Evolutionary conservation across 306 rosid genomes (phyloP), one percentile per base, ranked within the genome.

Genomic region (Coriaria nepalensis): DNA sequence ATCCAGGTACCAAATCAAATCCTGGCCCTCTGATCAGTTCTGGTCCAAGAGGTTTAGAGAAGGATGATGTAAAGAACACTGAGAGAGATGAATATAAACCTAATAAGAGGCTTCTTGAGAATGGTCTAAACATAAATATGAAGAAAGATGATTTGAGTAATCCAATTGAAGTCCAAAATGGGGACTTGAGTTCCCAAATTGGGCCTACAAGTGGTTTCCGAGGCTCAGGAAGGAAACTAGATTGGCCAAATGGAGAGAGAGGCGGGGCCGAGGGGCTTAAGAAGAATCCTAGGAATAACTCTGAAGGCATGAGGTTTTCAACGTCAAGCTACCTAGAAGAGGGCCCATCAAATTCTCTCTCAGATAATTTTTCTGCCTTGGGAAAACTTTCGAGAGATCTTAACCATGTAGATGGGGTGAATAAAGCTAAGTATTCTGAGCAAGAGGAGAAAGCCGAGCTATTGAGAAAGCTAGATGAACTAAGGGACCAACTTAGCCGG

Each of bases 381-480:
- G 79, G 75, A 36, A 80, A 79, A 38, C 74, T 61, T 38, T 51
- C 65, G 73, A 72, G 73, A 60, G 75, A 64, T 47, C 66, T 49
- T 44, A 46, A 58, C 54, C 87, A 63, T 36, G 58, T 61, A 33
- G 74, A 73, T 55, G 92, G 76, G 36, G 40, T 61, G 51, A 72
- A 52, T 43, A 65, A 66, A 46, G 84, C 71, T 52, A 80, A 63
- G 70, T 65, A 64, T 65, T 87, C 77, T 7, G 96, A 92, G 66
- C 86, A 79, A 67, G 93, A 20, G 29, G 29, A 81, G 54, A 74
- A 96, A 37, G 94, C 86, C 1, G 94, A 79, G 59, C 92, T 92
- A 65, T 78, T 92, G 35, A 82, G 83, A 72, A 92, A 92, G 75
- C 70, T 92, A 63, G 87, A 82, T 49, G 98, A 92, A 66, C 68